Base-by-base conservation (phyloP, 1,284 basidiomycete genomes). In the Austroboletus novae-zelandiae region DNA sequence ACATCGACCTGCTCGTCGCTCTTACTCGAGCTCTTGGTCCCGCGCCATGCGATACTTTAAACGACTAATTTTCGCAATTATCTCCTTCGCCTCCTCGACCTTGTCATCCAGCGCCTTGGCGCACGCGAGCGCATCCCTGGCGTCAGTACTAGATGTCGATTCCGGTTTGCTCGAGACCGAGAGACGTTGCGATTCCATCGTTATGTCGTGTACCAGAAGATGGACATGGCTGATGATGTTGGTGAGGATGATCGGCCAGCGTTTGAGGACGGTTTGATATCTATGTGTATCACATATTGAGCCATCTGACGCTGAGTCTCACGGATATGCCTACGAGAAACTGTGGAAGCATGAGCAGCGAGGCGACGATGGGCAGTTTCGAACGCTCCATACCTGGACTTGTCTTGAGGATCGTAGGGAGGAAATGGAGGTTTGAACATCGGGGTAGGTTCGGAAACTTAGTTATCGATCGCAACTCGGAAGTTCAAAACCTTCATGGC, bases 191-290 rank as follows among this genome's bases (percentile, higher is more conserved):
- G 57, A 53, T 29, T 58, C 58, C 55, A 73, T 55, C 14, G 74
- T 72, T 32, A 81, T 65, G 50, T 75, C 69, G 62, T 86, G 81
- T 48, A 81, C 79, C 53, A 73, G 66, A 44, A 77, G 78, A 60
- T 84, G 79, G 40, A 94, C 69, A 43, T 81, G 80, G 64, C 91
- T 87, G 57, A 94, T 85, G 50, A 91, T 77, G 51, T 80, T 78
- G 7, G 92, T 92, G 43, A 94, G 74, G 58, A 96, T 98, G 30
- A 89, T 78, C 1, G 96, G 96, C 96, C 96, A 98, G 51, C 93
- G 77, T 66, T 77, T 76, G 47, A 75, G 59, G 9, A 83, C 75
- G 4, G 81, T 82, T 43, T 79, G 75, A 54, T 79, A 84, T 45
- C 82, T 89, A 51, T 74, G n/a, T 73, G 58, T 17, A n/a, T 18